These are phyloP conservation scores for Boletellus dicymbophilus DNA, from an alignment of 1,284 basidiomycete genomes.

Conservation along the genomic window DNA sequence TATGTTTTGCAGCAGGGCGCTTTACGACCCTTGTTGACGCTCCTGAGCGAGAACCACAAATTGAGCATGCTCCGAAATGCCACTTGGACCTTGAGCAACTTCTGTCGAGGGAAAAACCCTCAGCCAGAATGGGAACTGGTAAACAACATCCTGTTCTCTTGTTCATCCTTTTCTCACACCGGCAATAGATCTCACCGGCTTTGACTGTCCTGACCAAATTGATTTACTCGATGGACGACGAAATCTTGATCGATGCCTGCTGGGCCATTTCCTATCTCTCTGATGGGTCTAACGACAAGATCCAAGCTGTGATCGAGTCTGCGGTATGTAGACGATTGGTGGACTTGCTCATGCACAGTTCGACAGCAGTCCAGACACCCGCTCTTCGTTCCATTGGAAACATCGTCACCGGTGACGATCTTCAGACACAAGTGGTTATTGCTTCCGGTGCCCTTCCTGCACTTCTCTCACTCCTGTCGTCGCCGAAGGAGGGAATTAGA, in stretches of 20 bases:
- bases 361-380: conserved; percentile 98
- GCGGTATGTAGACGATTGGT: conserved; percentile 98
- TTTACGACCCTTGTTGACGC: conserved; percentile 67
- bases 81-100: conserved; percentile 98
- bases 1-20: conserved; percentile 84
- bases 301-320: conserved; percentile 98
- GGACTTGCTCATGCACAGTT: conserved; percentile 96
- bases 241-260: conserved; percentile 99
- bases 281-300: conserved; percentile 99
- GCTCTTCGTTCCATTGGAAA: conserved; percentile 98
- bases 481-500: conserved; percentile 94
- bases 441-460: conserved; percentile 95
- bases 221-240: conserved; percentile 99
- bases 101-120: conserved; percentile 95
- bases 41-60: conserved; percentile 89
- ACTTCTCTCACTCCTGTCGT: conserved; percentile 88
- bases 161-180: conserved; percentile 13
- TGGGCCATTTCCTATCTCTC: conserved; percentile 99
- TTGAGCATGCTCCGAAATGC: conserved; percentile 97
- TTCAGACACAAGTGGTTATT: conserved; percentile 98
- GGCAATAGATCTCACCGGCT: conserved; percentile 87
- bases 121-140: conserved; percentile 96
- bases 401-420: conserved; percentile 98
- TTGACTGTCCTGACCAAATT: conserved; percentile 96
- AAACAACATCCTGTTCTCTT: conserved; percentile 22